Evolutionary conservation across 2,329 filamentous ascomycete species (phyloP).

Genomic region (Colletotrichum kahawae): DNA sequence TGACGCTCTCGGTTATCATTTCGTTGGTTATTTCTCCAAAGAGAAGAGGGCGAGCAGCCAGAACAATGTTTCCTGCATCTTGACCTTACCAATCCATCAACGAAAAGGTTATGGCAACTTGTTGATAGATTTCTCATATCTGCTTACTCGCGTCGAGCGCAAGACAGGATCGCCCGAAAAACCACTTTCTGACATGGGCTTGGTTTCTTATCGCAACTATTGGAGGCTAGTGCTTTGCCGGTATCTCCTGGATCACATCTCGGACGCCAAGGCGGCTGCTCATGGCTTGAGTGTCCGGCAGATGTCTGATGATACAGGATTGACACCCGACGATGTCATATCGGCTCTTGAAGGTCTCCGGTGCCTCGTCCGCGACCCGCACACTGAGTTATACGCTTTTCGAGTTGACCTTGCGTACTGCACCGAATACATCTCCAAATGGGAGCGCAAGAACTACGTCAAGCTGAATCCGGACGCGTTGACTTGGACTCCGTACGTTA

Average conservation of each 20-base stretch:
- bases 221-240: conserved; percentile 91
- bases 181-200: conserved; percentile 94
- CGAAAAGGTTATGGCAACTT: conserved; percentile 96
- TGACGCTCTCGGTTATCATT: conserved; percentile 89
- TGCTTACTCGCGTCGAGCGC: conserved; percentile 88
- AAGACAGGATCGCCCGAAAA: conserved; percentile 98
- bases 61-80: conserved; percentile 97
- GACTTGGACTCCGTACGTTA: conserved; percentile 96
- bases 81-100: conserved; percentile 95
- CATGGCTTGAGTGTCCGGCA: conserved; percentile 63
- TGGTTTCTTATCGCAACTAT: conserved; percentile 97
- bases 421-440: conserved; percentile 84
- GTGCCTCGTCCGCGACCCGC: conserved; percentile 86
- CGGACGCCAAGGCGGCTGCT: conserved; percentile 36
- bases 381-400: conserved; percentile 88
- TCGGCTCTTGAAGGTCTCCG: conserved; percentile 90
- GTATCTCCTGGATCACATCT: conserved; percentile 70
- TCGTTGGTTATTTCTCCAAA: conserved; percentile 99
- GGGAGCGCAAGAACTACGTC: conserved; percentile 88
- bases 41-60: conserved; percentile 94
- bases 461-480: conserved; percentile 80
- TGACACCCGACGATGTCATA: conserved; percentile 96
- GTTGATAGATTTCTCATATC: conserved; percentile 97
- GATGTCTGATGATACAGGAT: conserved; percentile 88
- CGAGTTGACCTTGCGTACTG: conserved; percentile 87